Evolutionary conservation across 2,329 filamentous ascomycete species (phyloP), one percentile per base, ranked within the genome.

Genomic region (Colletotrichum brevisporum): DNA sequence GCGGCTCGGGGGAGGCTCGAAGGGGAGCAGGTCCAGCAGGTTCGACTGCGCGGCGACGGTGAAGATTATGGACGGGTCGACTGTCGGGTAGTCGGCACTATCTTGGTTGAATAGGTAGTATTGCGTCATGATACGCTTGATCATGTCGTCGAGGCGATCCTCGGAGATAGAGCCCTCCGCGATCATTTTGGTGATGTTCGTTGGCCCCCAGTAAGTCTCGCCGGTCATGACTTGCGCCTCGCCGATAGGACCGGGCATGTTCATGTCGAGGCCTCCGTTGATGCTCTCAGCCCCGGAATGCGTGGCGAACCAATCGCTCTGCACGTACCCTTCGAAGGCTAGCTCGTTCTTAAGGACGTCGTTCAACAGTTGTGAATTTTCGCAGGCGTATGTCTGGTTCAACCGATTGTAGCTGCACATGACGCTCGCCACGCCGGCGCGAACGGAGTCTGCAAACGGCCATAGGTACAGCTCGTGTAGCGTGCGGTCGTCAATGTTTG

Each of bases 361-460:
- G 76, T 91, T 91, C 52, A 92, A 75, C 2, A 84, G 78, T 54
- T 86, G 82, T 63, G 86, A 85, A 78, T 91, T 92, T 75, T 90
- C 86, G 77, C 91, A 94, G 3, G 85, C 85, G 78, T 90, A 93
- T 8, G 87, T 90, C 71, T 89, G 88, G 78, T 93, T 92, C 75
- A 93, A 81, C 76, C 90, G 89, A 76, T 92, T 91, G 80, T 93
- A 93, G 18, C 88, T 90, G 80, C 91, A 94, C 92, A 94, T 94
- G 45, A 92, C 79, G 5, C 86, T 85, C 1, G 88, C 89, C 4
- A 90, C 89, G 41, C 90, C 90, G 16, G 91, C 88, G 70, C 86
- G 86, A 39, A 93, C 86, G 1, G 91, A 88, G 74, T 93, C 90
- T 2, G 89, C 89, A 74, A 92, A 94, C 1, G 91, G 90, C 87